These are phyloP conservation scores for Pseudonitzschia pungens DNA, from an alignment of 108 stramenopile species.

Conservation along the genomic window DNA sequence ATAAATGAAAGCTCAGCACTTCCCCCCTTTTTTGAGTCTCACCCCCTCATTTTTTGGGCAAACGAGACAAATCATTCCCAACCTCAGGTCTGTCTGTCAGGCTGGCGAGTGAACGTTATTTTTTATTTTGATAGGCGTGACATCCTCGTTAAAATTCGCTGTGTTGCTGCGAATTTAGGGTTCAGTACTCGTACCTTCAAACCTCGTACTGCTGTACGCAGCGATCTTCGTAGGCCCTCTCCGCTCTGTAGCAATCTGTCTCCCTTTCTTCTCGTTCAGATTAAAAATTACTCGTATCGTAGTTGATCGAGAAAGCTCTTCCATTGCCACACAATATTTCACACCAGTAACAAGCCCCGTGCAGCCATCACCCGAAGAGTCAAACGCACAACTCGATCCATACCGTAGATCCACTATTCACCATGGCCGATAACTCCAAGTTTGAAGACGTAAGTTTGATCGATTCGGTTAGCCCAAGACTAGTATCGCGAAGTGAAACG, in stretches of 20 bases:
- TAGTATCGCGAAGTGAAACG: no score
- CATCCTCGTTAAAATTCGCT: neutral
- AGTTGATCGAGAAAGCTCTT: no score
- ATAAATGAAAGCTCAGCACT: neutral
- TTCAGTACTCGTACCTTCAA: neutral
- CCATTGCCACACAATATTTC: neutral
- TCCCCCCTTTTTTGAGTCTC: neutral
- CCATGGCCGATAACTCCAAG: neutral
- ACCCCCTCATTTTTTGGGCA: neutral
- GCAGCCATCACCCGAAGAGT: neutral
- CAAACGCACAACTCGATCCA: neutral
- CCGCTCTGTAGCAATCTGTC: neutral
- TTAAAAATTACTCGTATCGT: no score
- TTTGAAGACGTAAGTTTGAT: constrained; percentile 3
- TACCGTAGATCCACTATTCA: neutral
- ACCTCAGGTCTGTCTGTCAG: neutral
- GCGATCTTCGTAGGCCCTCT: neutral
- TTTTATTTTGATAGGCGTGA: neutral
- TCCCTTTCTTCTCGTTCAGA: no score
- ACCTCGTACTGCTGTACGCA: neutral
- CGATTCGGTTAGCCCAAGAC: no score
- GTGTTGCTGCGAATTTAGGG: no score
- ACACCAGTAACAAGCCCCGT: neutral
- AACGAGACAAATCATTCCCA: neutral
- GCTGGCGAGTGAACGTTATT: constrained; percentile 1